Conservation (phyloP, 2,329 filamentous ascomycete species). For the Myriosclerotinia curreyana region DNA sequence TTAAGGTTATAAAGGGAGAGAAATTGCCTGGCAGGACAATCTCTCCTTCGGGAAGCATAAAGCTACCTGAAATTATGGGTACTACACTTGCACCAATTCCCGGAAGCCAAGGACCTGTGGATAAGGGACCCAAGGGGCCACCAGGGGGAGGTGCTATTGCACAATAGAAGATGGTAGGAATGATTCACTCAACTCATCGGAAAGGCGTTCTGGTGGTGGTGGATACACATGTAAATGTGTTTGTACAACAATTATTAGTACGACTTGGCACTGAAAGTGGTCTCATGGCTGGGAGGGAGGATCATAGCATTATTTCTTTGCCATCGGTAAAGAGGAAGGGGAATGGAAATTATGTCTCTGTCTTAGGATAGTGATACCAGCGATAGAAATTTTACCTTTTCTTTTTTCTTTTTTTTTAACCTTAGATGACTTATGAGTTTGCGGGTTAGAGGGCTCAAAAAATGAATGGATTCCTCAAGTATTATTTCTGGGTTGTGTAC, state of each 20-base stretch:
- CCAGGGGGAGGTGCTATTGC: slow-evolving; percentile 34
- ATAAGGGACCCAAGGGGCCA: slow-evolving; percentile 30
- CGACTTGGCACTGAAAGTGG: background rate
- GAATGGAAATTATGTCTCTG: slow-evolving; percentile 4
- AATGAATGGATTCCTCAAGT: background rate
- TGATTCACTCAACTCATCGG: slow-evolving; percentile 26
- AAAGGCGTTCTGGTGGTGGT: slow-evolving; percentile 24
- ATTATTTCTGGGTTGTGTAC: background rate
- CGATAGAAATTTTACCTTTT: slow-evolving; percentile 13
- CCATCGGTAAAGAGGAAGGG: background rate
- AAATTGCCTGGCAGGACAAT: slow-evolving; percentile 68
- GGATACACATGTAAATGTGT: slow-evolving; percentile 17
- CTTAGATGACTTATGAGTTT: too few relatives aligned
- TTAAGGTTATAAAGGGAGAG: slow-evolving; percentile 84
- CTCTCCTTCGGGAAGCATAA: slow-evolving; percentile 59
- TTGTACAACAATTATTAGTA: slow-evolving; percentile 12
- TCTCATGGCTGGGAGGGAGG: background rate
- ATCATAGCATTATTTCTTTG: slow-evolving; percentile 22
- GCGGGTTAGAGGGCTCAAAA: background rate
- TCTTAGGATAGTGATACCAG: slow-evolving; percentile 21
- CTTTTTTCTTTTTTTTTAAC: too few relatives aligned
- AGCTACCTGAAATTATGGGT: slow-evolving; percentile 53
- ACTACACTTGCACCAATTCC: slow-evolving; percentile 33
- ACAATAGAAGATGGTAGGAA: slow-evolving; percentile 17
- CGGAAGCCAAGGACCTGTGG: slow-evolving; percentile 27